Percentiles rank a stretch among this genome's conserved stretches.
Evolutionary conservation across 2,329 filamentous ascomycete genomes (phyloP).

Genomic region (Tolypocladium nubicola): DNA sequence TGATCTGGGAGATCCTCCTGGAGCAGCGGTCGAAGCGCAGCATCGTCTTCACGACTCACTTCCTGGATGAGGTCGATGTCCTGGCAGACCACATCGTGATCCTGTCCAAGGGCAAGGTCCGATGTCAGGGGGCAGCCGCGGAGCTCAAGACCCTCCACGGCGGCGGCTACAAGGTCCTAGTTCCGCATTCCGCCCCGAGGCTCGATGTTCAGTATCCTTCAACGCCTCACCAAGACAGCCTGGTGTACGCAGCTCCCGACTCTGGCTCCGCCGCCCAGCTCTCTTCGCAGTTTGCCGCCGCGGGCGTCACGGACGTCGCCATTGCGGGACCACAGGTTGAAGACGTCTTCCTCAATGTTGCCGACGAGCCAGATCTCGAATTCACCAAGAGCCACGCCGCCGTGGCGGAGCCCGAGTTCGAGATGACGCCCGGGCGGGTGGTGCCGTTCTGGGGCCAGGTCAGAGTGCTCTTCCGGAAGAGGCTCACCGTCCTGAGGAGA

Average conservation of each 20-base stretch:
- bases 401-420: neutral
- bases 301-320: conserved; percentile 27
- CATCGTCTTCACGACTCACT: conserved; percentile 60
- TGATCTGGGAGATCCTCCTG: conserved; percentile 61
- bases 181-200: conserved; percentile 8
- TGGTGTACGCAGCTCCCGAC: conserved; percentile 41
- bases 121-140: conserved; percentile 51
- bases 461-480: conserved; percentile 61
- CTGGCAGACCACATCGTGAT: conserved; percentile 59
- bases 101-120: conserved; percentile 50
- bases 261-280: conserved; percentile 11
- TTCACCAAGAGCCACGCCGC: neutral
- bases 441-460: conserved; percentile 37
- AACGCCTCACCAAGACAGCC: conserved; percentile 42
- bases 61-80: conserved; percentile 59
- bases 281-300: conserved; percentile 31
- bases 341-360: conserved; percentile 18
- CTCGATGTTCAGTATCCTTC: conserved; percentile 23
- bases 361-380: neutral
- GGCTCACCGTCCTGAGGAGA: conserved; percentile 58
- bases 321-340: conserved; percentile 20
- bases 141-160: conserved; percentile 54
- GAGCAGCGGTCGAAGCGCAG: conserved; percentile 50
- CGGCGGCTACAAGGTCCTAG: conserved; percentile 51
- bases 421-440: conserved; percentile 4